These are phyloP conservation scores for Rhizopogon rudus DNA, from an alignment of 768 basidiomycete genomes.

Conservation along the genomic window DNA sequence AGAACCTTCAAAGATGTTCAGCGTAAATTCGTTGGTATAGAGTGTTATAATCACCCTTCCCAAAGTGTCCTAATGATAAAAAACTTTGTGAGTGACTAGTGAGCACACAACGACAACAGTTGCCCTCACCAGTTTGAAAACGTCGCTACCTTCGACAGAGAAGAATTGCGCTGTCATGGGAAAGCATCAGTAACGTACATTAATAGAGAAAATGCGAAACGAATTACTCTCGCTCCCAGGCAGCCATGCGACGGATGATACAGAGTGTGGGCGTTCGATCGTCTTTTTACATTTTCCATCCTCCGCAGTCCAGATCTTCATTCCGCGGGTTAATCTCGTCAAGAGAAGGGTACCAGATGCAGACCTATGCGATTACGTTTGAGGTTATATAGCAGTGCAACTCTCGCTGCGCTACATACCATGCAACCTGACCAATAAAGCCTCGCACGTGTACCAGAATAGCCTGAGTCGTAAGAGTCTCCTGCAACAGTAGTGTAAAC, in stretches of 20 bases:
- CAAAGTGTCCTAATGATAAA: constrained; percentile 34
- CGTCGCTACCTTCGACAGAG: constrained; percentile 44
- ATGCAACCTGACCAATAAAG: constrained; percentile 52
- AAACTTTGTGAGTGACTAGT: constrained; percentile 9
- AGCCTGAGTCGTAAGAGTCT: constrained; percentile 38
- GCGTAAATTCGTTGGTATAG: not conserved
- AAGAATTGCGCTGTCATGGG: constrained; percentile 37
- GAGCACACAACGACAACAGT: constrained; percentile 5
- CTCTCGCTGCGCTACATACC: constrained; percentile 23
- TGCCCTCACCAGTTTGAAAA: constrained; percentile 39
- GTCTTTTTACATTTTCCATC: constrained; percentile 47
- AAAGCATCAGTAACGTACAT: constrained; percentile 9
- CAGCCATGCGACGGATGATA: constrained; percentile 51
- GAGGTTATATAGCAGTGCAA: not conserved
- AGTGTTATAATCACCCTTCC: constrained; percentile 28
- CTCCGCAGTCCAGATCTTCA: constrained; percentile 55
- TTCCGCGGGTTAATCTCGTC: constrained; percentile 42
- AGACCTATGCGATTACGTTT: constrained; percentile 31
- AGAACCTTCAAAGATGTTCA: constrained; percentile 24
- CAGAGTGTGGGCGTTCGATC: constrained; percentile 40
- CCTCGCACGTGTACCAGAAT: constrained; percentile 46
- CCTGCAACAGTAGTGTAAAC: constrained; percentile 24
- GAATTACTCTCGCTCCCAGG: constrained; percentile 41
- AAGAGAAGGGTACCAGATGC: constrained; percentile 41
- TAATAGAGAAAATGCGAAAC: not conserved